Evolutionary conservation across 305 asterid species (phyloP).

Genomic region (Fraxinus floribunda): DNA sequence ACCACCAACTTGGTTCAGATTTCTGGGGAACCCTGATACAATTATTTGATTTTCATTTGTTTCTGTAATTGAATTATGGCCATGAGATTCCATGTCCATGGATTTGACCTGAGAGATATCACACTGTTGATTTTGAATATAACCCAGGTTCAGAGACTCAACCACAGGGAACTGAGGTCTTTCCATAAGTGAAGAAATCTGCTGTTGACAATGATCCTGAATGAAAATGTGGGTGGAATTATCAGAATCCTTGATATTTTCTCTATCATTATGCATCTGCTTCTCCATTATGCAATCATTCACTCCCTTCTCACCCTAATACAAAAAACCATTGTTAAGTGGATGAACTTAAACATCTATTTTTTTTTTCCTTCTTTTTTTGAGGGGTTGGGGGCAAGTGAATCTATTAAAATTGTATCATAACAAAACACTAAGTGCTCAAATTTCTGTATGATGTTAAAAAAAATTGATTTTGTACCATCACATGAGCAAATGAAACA

Average conservation of each 20-base stretch:
- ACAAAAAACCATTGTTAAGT: conserved; percentile 20
- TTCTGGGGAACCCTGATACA: conserved; percentile 44
- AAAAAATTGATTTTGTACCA: background rate
- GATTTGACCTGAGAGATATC: conserved; percentile 40
- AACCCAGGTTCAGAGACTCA: conserved; percentile 35
- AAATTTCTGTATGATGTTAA: background rate
- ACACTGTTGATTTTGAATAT: conserved; percentile 38
- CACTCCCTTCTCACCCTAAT: conserved; percentile 47
- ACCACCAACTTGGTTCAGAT: conserved; percentile 41
- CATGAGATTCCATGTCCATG: conserved; percentile 43
- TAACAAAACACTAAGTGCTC: background rate
- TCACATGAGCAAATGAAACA: conserved; percentile 6
- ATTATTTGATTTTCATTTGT: conserved; percentile 37
- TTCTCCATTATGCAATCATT: conserved; percentile 32
- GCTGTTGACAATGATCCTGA: conserved; percentile 33
- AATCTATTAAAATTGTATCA: conserved; percentile 14
- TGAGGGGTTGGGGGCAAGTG: background rate
- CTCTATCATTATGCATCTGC: conserved; percentile 20
- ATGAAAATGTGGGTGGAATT: conserved; percentile 33
- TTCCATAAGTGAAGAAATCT: conserved; percentile 34
- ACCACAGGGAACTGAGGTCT: conserved; percentile 33
- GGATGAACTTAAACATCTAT: background rate
- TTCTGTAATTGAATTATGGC: conserved; percentile 35
- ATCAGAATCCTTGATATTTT: conserved; percentile 29
- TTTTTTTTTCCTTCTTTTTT: no score